Evolutionary conservation across 192 early-diverging fungal genomes (phyloP).

Genomic region (Irineochytrium annulatum): DNA sequence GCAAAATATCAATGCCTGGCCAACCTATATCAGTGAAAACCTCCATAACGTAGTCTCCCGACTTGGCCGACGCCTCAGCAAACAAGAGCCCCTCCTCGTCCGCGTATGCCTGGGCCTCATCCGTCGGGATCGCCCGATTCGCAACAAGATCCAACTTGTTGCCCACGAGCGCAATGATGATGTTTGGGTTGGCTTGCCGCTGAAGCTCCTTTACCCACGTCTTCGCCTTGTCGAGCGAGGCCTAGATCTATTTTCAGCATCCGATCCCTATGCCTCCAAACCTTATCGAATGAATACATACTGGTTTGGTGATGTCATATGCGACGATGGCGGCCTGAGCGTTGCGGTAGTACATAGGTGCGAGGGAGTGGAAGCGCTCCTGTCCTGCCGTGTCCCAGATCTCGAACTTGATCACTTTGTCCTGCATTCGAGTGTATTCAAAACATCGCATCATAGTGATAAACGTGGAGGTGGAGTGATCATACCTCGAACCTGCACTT

Average conservation of each 20-base stretch:
- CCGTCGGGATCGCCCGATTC: slow-evolving; percentile 62
- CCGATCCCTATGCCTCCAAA: neutral
- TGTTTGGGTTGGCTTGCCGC: slow-evolving; percentile 89
- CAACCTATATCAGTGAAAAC: slow-evolving; percentile 87
- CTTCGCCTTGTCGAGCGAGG: slow-evolving; percentile 89
- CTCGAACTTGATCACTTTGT: slow-evolving; percentile 90
- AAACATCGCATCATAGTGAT: too few species aligned
- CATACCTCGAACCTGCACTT: slow-evolving; percentile 89
- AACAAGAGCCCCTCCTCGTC: slow-evolving; percentile 78
- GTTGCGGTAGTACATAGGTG: slow-evolving; percentile 96
- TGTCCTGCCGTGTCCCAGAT: slow-evolving; percentile 93
- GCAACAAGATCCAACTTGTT: slow-evolving; percentile 90
- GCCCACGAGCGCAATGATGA: slow-evolving; percentile 93
- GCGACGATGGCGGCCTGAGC: slow-evolving; percentile 96
- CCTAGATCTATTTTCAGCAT: slow-evolving; percentile 48
- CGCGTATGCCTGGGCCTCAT: slow-evolving; percentile 73
- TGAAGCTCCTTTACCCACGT: slow-evolving; percentile 96
- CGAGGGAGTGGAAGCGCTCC: slow-evolving; percentile 93
- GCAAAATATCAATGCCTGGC: neutral
- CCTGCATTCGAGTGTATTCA: too few species aligned
- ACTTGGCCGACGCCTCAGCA: slow-evolving; percentile 84
- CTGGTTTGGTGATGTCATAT: slow-evolving; percentile 87
- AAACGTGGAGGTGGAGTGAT: too few species aligned
- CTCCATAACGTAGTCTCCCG: slow-evolving; percentile 77
- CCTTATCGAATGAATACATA: slow-evolving; percentile 13